Percentiles rank a stretch among this genome's conserved stretches.
phyloP scores from a whole-genome alignment of 345 rosid species.

The Durio zibethinus region DNA sequence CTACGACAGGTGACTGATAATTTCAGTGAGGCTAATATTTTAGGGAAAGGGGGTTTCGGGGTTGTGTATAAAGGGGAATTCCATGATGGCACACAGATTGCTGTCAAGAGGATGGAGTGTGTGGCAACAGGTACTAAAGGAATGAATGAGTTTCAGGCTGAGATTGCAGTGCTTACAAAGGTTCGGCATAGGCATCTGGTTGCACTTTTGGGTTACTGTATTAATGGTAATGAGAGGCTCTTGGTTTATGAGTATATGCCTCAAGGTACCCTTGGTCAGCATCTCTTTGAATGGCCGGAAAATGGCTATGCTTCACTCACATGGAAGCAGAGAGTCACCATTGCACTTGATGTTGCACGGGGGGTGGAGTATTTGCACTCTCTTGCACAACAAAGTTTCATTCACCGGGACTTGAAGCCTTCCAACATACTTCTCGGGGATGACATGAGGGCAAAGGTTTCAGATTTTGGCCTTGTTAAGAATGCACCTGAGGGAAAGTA shows the following conservation, averaged over 20 bases:
- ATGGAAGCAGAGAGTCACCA: constrained; percentile 76
- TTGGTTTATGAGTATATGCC: constrained; percentile 92
- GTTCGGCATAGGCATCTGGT: constrained; percentile 92
- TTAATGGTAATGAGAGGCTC: constrained; percentile 72
- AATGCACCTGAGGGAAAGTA: constrained; percentile 82
- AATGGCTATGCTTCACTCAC: constrained; percentile 47
- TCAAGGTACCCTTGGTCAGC: constrained; percentile 70
- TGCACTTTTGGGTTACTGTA: constrained; percentile 76
- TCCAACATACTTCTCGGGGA: constrained; percentile 83
- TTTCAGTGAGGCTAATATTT: constrained; percentile 58
- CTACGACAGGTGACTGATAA: constrained; percentile 65
- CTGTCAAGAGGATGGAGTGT: constrained; percentile 84
- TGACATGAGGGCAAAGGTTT: constrained; percentile 94
- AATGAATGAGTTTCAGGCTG: constrained; percentile 82
- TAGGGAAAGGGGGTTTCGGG: constrained; percentile 89
- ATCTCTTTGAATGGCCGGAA: constrained; percentile 56
- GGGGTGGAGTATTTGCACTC: constrained; percentile 91
- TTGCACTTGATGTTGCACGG: constrained; percentile 78
- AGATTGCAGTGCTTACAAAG: constrained; percentile 76
- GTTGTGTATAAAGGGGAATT: constrained; percentile 76
- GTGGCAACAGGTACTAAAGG: constrained; percentile 58
- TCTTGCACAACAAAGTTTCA: constrained; percentile 81
- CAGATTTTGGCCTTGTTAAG: constrained; percentile 90
- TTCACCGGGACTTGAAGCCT: constrained; percentile 87
- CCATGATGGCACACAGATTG: constrained; percentile 80